Percentiles rank a stretch among this genome's conserved stretches.
Evolutionary conservation across 768 basidiomycete genomes (phyloP).

Genomic region (Gymnopilus dilepis): DNA sequence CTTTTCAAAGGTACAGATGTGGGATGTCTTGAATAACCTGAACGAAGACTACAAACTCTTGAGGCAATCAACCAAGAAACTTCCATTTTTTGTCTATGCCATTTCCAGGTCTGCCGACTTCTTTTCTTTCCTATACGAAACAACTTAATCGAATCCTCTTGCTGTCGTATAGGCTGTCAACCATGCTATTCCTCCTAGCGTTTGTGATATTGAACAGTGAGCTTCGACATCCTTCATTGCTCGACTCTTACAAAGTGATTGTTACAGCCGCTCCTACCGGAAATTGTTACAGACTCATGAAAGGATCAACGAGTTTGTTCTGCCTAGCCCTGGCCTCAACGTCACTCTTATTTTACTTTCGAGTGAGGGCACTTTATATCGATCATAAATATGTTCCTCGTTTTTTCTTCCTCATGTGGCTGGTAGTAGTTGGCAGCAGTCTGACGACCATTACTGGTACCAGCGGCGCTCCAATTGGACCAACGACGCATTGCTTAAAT

Average conservation of each 20-base stretch:
- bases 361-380: constrained; percentile 17
- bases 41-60: constrained; percentile 28
- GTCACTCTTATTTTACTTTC: constrained; percentile 19
- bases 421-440: constrained; percentile 8
- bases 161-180: neutral
- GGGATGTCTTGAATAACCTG: constrained; percentile 12
- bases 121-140: too few species aligned
- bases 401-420: constrained; percentile 19
- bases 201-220: neutral
- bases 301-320: neutral
- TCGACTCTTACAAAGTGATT: neutral
- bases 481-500: constrained; percentile 16
- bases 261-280: constrained; percentile 9
- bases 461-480: constrained; percentile 3
- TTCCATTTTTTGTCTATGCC: constrained; percentile 8
- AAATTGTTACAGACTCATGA: constrained; percentile 11
- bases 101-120: neutral
- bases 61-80: constrained; percentile 18
- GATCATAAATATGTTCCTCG: constrained; percentile 7
- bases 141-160: too few species aligned
- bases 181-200: neutral
- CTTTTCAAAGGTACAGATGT: constrained; percentile 5
- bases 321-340: constrained; percentile 12
- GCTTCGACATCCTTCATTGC: neutral
- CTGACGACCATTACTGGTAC: neutral